phyloP scores from a whole-genome alignment of 1,139 yeast genomes.

The Kodamaea anthophila region DNA sequence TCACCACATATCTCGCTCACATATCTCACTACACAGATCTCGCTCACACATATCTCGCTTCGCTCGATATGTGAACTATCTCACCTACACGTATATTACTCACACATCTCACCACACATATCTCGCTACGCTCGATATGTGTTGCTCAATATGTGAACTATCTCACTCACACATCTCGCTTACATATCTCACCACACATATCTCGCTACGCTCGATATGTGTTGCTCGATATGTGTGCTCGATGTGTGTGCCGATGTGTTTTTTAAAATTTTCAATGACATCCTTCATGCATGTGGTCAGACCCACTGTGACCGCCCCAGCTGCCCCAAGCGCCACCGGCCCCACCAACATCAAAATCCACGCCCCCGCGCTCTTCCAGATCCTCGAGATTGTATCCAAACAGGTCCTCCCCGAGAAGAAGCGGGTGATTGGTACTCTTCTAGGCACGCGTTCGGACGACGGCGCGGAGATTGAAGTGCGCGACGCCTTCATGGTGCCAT shows the following conservation, averaged over 20 bases:
- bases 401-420: slow-evolving; percentile 39
- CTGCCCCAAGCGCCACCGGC: slow-evolving; percentile 40
- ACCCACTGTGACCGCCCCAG: slow-evolving; percentile 53
- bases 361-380: slow-evolving; percentile 69
- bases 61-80: too few species aligned
- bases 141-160: too few species aligned
- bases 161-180: too few species aligned
- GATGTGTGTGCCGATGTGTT: too few species aligned
- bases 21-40: too few species aligned
- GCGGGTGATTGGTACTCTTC: slow-evolving; percentile 75
- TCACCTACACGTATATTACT: too few species aligned
- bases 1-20: too few species aligned
- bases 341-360: slow-evolving; percentile 53
- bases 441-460: slow-evolving; percentile 81
- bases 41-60: too few species aligned
- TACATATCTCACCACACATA: not conserved
- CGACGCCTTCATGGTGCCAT: slow-evolving; percentile 80
- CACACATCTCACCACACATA: too few species aligned
- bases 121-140: too few species aligned
- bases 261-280: slow-evolving; percentile 12
- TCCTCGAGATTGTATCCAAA: slow-evolving; percentile 45
- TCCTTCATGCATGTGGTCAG: slow-evolving; percentile 52
- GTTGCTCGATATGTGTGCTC: too few species aligned
- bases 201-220: slow-evolving; percentile 4
- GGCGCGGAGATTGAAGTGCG: slow-evolving; percentile 73